Conservation (phyloP, 371 early-diverging fungal species). For the Apophysomyces ossiformis region DNA sequence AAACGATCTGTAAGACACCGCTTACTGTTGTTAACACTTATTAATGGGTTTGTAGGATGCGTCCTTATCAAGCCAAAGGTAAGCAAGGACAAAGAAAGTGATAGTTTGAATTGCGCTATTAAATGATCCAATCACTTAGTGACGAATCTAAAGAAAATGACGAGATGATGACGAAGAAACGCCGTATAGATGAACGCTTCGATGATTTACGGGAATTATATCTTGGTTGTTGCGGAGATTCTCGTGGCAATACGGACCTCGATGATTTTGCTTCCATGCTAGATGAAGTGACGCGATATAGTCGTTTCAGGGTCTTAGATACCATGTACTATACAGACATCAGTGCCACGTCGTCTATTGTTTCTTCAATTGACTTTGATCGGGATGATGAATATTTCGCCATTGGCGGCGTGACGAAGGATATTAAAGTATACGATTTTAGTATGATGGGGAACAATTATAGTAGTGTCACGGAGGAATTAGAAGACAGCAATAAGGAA, state of each 20-base stretch:
- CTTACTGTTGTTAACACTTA: background rate
- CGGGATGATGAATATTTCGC: conserved; percentile 92
- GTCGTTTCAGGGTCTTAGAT: conserved; percentile 70
- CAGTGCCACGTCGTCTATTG: conserved; percentile 70
- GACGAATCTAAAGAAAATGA: conserved; percentile 4
- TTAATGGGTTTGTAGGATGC: background rate
- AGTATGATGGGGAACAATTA: conserved; percentile 56
- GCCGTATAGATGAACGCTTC: conserved; percentile 67
- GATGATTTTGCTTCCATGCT: conserved; percentile 68
- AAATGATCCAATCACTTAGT: background rate
- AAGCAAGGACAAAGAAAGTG: background rate
- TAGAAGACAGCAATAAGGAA: background rate
- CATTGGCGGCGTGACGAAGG: conserved; percentile 89
- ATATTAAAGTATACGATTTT: conserved; percentile 90
- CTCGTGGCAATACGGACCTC: background rate
- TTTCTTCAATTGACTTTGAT: conserved; percentile 93
- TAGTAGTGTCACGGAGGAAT: background rate
- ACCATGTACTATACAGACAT: conserved; percentile 80
- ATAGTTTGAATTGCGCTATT: background rate
- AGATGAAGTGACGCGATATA: conserved; percentile 68
- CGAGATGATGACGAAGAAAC: conserved; percentile 30
- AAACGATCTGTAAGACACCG: background rate
- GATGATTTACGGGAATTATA: conserved; percentile 75
- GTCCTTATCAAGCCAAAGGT: background rate
- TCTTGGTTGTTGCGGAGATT: conserved; percentile 31